phyloP scores from a whole-genome alignment of 768 basidiomycete genomes.

The Lactarius sanguifluus region DNA sequence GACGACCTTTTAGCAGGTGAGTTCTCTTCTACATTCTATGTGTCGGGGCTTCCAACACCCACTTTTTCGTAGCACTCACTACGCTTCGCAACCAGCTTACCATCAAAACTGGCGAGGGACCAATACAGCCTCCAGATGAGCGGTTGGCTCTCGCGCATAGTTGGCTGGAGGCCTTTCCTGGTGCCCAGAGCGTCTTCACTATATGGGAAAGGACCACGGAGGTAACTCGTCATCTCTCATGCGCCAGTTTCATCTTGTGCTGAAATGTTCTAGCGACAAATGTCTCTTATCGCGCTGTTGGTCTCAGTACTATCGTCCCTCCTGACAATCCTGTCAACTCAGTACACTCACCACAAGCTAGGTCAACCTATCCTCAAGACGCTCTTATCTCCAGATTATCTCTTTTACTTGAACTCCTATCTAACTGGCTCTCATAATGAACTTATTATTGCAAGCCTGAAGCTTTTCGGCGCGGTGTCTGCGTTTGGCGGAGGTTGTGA shows the following conservation, averaged over 20 bases:
- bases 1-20: constrained; percentile 29
- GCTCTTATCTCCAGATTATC: constrained; percentile 55
- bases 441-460: constrained; percentile 62
- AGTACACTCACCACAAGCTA: constrained; percentile 64
- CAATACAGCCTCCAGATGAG: constrained; percentile 54
- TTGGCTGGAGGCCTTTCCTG: constrained; percentile 61
- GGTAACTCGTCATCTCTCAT: constrained; percentile 39
- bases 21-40: neutral
- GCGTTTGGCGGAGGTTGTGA: constrained; percentile 66
- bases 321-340: constrained; percentile 61
- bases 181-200: constrained; percentile 59
- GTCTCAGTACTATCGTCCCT: constrained; percentile 57
- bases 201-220: constrained; percentile 57
- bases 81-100: constrained; percentile 65
- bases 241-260: neutral
- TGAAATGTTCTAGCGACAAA: constrained; percentile 43
- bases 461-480: constrained; percentile 61
- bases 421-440: constrained; percentile 63
- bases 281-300: constrained; percentile 44
- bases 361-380: constrained; percentile 64
- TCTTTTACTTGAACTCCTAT: constrained; percentile 59
- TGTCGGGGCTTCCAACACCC: neutral
- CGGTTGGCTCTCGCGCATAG: constrained; percentile 57
- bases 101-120: constrained; percentile 47
- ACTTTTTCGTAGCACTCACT: constrained; percentile 41